phyloP scores from a whole-genome alignment of 208 protist species.

The Blechomonas ayalai region DNA sequence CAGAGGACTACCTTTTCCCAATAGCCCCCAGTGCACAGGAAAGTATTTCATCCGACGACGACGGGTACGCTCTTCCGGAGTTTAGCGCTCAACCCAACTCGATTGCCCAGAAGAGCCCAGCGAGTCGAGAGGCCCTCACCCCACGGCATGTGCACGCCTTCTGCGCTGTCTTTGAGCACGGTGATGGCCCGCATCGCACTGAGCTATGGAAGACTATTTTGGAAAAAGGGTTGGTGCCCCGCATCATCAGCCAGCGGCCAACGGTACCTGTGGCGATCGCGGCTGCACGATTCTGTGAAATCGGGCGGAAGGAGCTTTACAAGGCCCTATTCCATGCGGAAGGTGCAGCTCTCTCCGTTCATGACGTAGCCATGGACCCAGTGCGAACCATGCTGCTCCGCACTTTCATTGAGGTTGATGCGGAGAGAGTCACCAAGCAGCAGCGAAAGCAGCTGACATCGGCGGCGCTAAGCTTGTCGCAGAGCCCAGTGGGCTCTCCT shows the following conservation, averaged over 20 bases:
- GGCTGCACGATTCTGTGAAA: constrained; percentile 22
- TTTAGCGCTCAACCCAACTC: too few species aligned
- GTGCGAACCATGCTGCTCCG: constrained; percentile 71
- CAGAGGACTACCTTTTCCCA: constrained; percentile 46
- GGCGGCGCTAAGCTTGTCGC: constrained; percentile 32
- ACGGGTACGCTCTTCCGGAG: constrained; percentile 58
- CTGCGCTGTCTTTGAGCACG: constrained; percentile 54
- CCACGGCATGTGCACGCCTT: constrained; percentile 48
- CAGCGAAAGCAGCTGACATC: constrained; percentile 13
- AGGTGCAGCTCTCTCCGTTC: constrained; percentile 10
- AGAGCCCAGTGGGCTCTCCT: constrained; percentile 61
- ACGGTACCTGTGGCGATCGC: constrained; percentile 22
- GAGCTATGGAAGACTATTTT: constrained; percentile 42
- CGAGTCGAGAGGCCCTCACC: background rate
- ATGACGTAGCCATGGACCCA: constrained; percentile 41
- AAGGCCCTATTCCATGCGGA: constrained; percentile 4
- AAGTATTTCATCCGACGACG: constrained; percentile 1
- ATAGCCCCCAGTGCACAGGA: background rate
- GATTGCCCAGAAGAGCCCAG: too few species aligned
- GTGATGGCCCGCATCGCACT: constrained; percentile 57
- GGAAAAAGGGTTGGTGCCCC: constrained; percentile 18
- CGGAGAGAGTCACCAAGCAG: constrained; percentile 8
- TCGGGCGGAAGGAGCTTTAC: constrained; percentile 10
- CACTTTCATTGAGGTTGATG: constrained; percentile 54
- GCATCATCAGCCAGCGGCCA: too few species aligned